A percentile compares a stretch with the other conserved stretches of the same genome.
These are phyloP conservation scores for Macrolepiota albuminosa DNA, from an alignment of 768 basidiomycete genomes.

Conservation along the genomic window DNA sequence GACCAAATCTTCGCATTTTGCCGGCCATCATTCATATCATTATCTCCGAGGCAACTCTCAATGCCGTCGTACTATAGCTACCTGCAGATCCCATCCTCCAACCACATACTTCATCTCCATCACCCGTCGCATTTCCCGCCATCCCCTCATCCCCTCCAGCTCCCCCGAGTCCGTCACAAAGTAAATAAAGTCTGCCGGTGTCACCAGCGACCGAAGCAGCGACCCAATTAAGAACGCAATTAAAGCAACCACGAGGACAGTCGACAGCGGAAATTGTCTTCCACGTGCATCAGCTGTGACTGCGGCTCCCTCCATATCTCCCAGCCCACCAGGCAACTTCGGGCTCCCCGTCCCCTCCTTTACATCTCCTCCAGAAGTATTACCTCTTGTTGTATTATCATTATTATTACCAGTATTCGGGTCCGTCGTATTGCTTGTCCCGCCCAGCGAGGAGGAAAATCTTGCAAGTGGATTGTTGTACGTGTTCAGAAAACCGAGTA, in stretches of 20 bases:
- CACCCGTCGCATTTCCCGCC: constrained; percentile 83
- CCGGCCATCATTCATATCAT: constrained; percentile 15
- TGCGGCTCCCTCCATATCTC: constrained; percentile 21
- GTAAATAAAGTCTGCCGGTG: constrained; percentile 89
- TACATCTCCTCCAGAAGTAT: constrained; percentile 10
- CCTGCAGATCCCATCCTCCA: constrained; percentile 85
- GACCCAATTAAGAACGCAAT: constrained; percentile 92
- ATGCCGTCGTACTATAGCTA: constrained; percentile 78
- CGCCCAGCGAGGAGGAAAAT: constrained; percentile 31
- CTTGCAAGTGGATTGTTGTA: constrained; percentile 57
- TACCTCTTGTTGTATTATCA: constrained; percentile 7
- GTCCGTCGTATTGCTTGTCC: constrained; percentile 15
- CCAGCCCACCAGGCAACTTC: constrained; percentile 34
- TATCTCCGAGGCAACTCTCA: constrained; percentile 23
- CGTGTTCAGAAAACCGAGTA: constrained; percentile 56
- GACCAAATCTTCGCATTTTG: constrained; percentile 27
- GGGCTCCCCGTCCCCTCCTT: constrained; percentile 11
- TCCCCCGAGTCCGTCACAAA: constrained; percentile 57
- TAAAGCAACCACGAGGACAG: constrained; percentile 71
- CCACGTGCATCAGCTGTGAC: constrained; percentile 13
- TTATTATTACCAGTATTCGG: background rate
- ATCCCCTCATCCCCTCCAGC: constrained; percentile 53
- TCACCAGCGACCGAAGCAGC: constrained; percentile 80
- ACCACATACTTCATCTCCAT: constrained; percentile 77
- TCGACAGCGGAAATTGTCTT: constrained; percentile 39